Evolutionary conservation across 23 red algal genomes (phyloP).

Genomic region (Cyanidiococcus yangmingshanensis): DNA sequence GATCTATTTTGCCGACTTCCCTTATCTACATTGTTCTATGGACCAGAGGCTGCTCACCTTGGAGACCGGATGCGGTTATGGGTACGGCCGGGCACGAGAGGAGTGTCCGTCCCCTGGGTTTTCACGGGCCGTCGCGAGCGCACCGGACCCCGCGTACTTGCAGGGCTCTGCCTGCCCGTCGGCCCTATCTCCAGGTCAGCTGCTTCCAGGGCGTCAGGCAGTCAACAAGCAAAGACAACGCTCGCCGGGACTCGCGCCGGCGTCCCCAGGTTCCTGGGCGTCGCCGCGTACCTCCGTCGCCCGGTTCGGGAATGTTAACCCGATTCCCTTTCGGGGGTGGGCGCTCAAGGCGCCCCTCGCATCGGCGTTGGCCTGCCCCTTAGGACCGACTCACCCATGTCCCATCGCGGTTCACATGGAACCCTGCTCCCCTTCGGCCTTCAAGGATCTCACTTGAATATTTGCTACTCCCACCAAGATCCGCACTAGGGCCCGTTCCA

Average conservation of each 20-base stretch:
- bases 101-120: slow-evolving; percentile 23
- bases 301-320: slow-evolving; percentile 69
- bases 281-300: slow-evolving; percentile 41
- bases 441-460: slow-evolving; percentile 95
- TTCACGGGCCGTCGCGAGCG: slow-evolving; percentile 57
- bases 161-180: slow-evolving; percentile 32
- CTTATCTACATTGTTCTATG: slow-evolving; percentile 40
- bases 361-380: slow-evolving; percentile 37
- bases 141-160: slow-evolving; percentile 41
- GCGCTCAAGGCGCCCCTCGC: slow-evolving; percentile 24
- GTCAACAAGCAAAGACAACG: slow-evolving; percentile 63
- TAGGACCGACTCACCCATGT: slow-evolving; percentile 47
- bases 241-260: slow-evolving; percentile 38
- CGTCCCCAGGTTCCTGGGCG: slow-evolving; percentile 37
- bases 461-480: slow-evolving; percentile 90
- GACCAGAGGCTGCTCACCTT: slow-evolving; percentile 64
- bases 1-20: slow-evolving; percentile 46
- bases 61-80: slow-evolving; percentile 71
- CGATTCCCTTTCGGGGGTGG: slow-evolving; percentile 59
- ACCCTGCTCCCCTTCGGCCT: slow-evolving; percentile 94
- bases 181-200: slow-evolving; percentile 65
- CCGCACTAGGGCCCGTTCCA: slow-evolving; percentile 83
- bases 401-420: slow-evolving; percentile 88
- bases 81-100: slow-evolving; percentile 52
- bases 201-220: slow-evolving; percentile 49